Percentiles rank a stretch among this genome's conserved stretches.
phyloP scores from a whole-genome alignment of 306 rosid species.

The Canavalia ensiformis region DNA sequence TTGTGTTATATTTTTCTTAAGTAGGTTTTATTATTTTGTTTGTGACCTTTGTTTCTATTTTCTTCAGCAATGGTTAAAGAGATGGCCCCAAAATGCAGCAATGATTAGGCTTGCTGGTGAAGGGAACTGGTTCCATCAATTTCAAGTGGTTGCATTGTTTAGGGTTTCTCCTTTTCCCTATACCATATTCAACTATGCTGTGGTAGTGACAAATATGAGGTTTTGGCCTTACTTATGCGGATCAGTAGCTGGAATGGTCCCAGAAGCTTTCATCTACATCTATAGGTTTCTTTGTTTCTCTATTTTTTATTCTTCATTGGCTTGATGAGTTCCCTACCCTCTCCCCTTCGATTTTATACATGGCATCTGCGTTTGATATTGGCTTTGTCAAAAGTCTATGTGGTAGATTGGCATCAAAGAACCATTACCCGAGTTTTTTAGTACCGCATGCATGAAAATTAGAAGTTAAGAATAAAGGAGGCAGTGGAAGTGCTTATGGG shows the following conservation, averaged over 20 bases:
- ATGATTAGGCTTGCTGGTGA: slow-evolving; percentile 93
- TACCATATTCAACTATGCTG: slow-evolving; percentile 94
- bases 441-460: not conserved
- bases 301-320: slow-evolving; percentile 5
- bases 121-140: slow-evolving; percentile 91
- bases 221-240: slow-evolving; percentile 97
- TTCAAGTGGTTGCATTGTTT: slow-evolving; percentile 87
- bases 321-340: not conserved
- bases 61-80: slow-evolving; percentile 87
- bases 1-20: not conserved
- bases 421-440: not conserved
- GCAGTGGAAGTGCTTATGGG: too few species aligned
- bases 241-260: slow-evolving; percentile 94
- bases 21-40: slow-evolving; percentile 10
- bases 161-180: slow-evolving; percentile 97
- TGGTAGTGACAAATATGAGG: slow-evolving; percentile 90
- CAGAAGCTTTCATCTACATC: slow-evolving; percentile 95
- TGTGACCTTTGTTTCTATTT: slow-evolving; percentile 37
- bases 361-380: not conserved
- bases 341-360: not conserved
- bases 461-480: not conserved
- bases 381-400: not conserved
- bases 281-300: slow-evolving; percentile 69
- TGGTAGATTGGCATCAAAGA: not conserved
- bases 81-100: slow-evolving; percentile 92